Percentiles rank a stretch among this genome's conserved stretches.
Conservation (phyloP, 2,329 filamentous ascomycete genomes). For the Teratosphaeria epicoccoides region DNA sequence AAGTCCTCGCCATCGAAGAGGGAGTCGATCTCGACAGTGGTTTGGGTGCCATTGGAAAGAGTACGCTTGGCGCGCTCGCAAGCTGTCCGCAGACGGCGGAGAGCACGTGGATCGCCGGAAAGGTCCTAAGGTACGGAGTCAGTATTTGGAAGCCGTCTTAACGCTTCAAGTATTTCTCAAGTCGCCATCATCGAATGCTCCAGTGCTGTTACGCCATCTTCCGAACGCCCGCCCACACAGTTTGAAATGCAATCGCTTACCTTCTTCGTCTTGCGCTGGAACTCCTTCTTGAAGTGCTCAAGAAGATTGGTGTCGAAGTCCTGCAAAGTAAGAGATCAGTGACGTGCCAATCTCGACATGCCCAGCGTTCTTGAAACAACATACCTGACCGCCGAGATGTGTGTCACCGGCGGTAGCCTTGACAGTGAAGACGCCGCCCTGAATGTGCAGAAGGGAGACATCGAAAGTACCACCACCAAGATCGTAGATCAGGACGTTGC, state of each 20-base stretch:
- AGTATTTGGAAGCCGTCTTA: background rate
- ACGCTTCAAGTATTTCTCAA: background rate
- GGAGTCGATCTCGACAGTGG: constrained; percentile 96
- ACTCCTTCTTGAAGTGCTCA: constrained; percentile 95
- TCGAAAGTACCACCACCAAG: constrained; percentile 99
- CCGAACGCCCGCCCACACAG: too few species aligned
- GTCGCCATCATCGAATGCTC: background rate
- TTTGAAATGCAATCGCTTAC: background rate
- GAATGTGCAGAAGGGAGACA: constrained; percentile 98
- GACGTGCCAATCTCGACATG: constrained; percentile 62
- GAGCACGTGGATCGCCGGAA: constrained; percentile 74
- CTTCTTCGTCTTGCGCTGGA: constrained; percentile 69
- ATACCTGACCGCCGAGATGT: constrained; percentile 90
- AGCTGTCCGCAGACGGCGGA: constrained; percentile 90
- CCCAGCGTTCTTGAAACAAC: constrained; percentile 90
- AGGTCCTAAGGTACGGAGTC: constrained; percentile 39
- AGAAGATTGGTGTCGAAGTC: constrained; percentile 96
- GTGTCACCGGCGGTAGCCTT: constrained; percentile 97
- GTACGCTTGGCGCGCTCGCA: constrained; percentile 99
- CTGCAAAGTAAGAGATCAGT: constrained; percentile 33
- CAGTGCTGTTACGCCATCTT: too few species aligned
- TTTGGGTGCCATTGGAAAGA: constrained; percentile 92
- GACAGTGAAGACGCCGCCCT: constrained; percentile 98
- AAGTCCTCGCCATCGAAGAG: constrained; percentile 98
- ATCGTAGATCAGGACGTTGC: constrained; percentile 99